Evolutionary conservation across 306 rosid genomes (phyloP).

Genomic region (Pyrus bretschneideri): DNA sequence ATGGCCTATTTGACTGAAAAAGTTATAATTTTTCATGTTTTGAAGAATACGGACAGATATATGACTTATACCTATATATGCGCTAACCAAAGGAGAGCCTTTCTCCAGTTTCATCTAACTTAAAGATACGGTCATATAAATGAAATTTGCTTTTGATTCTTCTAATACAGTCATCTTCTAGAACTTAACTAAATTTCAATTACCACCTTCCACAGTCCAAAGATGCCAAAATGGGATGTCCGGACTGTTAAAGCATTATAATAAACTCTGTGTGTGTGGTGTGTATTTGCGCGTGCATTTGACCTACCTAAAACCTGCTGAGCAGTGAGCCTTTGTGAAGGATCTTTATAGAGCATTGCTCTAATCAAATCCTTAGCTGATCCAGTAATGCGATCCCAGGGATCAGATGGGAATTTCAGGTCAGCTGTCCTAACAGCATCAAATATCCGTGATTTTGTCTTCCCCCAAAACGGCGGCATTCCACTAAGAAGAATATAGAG

Average conservation of each 20-base stretch:
- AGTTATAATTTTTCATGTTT: not conserved
- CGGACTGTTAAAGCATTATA: not conserved
- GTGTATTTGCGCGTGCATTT: not conserved
- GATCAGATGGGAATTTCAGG: conserved; percentile 60
- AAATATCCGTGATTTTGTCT: conserved; percentile 74
- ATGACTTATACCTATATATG: not conserved
- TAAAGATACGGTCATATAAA: not conserved
- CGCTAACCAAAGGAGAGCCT: not conserved
- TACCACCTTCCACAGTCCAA: not conserved
- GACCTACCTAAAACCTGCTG: conserved; percentile 66
- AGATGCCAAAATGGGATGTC: not conserved
- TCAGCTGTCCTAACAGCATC: conserved; percentile 67
- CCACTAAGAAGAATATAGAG: conserved; percentile 81
- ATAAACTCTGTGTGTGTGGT: not conserved
- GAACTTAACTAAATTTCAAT: not conserved
- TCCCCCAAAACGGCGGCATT: conserved; percentile 88
- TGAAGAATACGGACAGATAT: not conserved
- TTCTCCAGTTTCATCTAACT: not conserved
- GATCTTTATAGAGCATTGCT: conserved; percentile 66
- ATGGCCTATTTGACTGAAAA: not conserved
- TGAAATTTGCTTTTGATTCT: not conserved
- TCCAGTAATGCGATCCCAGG: conserved; percentile 59
- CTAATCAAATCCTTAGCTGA: conserved; percentile 67
- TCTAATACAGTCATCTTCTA: not conserved
- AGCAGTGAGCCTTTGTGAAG: conserved; percentile 67